Evolutionary conservation across 306 rosid species (phyloP), one percentile per base, ranked within the genome.

Genomic region (Trichosanthes truncata): DNA sequence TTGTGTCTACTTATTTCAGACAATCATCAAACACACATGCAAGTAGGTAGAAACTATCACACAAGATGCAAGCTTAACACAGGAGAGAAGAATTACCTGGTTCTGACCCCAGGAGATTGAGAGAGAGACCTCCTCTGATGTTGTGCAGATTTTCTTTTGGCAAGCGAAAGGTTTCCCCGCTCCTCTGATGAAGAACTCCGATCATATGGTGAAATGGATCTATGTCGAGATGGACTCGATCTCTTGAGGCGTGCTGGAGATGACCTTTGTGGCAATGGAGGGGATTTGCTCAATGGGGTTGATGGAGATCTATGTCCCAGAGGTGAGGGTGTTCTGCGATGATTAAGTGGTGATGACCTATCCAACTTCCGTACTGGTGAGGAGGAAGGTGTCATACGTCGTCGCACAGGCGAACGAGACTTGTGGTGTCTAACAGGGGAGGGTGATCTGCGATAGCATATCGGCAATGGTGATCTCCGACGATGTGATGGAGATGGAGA

Each of bases 141-240:
- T 69, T 80, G 86, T 59, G 83, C 82, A 74, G 89, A 77, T 59
- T 41, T 84, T 81, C 80, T 84, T 87, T 78, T 57, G 38, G 74
- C 60, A 57, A 86, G 88, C n/a, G 88, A 90, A 52, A 76, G 89
- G 86, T 90, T 86, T 63, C 59, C 82, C 57, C 4, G 82, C 63
- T 31, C 84, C 23, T 92, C 88, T 66, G 93, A 93, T 66, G 82
- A 85, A 55, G 92, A 91, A 81, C 86, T 86, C 81, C 83, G 83
- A 51, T 41, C 88, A 81, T 79, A 62, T 45, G 82, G 85, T 17
- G 93, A 85, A 73, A 79, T 83, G 84, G 95, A 89, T 82, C 89
- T 78, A 40, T 5, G 83, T 3, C 57, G 83, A 33, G 91, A 81
- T 35, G 89, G 90, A 69, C 87, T 78, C 23, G 61, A 88, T 83